These are phyloP conservation scores for Xylaria castorea DNA, from an alignment of 495 filamentous ascomycete genomes.

Conservation along the genomic window DNA sequence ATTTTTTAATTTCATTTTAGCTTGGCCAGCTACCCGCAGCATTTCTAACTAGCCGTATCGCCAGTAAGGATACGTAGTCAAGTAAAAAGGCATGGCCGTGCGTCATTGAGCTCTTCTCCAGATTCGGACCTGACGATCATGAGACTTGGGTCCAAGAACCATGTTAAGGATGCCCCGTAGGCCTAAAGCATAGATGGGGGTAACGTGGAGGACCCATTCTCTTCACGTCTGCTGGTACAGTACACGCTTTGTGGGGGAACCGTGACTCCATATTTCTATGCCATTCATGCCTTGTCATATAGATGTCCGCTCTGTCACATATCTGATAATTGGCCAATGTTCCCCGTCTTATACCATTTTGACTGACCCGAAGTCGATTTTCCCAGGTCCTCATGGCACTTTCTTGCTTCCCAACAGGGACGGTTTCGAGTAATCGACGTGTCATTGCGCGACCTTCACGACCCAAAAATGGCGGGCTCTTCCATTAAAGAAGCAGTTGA, in stretches of 20 bases:
- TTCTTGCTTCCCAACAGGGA: conserved; percentile 8
- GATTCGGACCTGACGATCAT: conserved; percentile 22
- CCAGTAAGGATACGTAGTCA: conserved; percentile 10
- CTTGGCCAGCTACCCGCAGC: not conserved
- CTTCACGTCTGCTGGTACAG: conserved; percentile 19
- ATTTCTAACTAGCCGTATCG: not conserved
- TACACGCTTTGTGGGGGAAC: conserved; percentile 24
- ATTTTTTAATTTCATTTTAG: not conserved
- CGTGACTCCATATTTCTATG: conserved; percentile 19
- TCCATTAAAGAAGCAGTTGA: conserved; percentile 3
- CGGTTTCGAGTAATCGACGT: conserved; percentile 19
- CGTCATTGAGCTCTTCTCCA: conserved; percentile 17
- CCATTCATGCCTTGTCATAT: conserved; percentile 12
- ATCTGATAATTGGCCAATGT: conserved; percentile 18
- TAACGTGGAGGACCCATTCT: conserved; percentile 27
- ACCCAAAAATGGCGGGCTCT: conserved; percentile 14
- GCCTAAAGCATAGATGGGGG: conserved; percentile 23
- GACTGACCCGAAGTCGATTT: conserved; percentile 15
- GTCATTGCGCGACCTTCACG: not conserved
- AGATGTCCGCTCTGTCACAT: conserved; percentile 11
- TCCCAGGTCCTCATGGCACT: conserved; percentile 21
- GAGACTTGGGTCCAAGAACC: conserved; percentile 1
- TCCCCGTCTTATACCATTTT: conserved; percentile 19
- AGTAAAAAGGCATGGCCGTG: not conserved
- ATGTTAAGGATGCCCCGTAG: conserved; percentile 1